These are phyloP conservation scores for Suillus subalutaceus DNA, from an alignment of 768 basidiomycete genomes.

Conservation along the genomic window DNA sequence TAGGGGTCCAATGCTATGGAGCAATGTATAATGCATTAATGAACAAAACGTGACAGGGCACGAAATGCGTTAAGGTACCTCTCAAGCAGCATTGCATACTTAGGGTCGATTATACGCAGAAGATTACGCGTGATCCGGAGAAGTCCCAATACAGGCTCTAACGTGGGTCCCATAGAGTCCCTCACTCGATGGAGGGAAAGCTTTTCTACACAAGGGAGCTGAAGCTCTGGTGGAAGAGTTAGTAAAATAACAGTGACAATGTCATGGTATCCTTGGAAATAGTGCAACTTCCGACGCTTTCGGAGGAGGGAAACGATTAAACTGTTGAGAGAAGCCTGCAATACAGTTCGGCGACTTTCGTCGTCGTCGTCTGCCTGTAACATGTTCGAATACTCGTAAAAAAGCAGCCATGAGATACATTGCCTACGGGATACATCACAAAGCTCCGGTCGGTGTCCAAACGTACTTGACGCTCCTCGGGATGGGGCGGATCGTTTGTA, in stretches of 20 bases:
- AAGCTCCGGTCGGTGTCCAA: constrained; percentile 94
- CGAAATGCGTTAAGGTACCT: constrained; percentile 42
- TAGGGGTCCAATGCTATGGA: constrained; percentile 65
- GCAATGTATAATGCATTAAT: constrained; percentile 10
- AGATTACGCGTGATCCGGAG: constrained; percentile 74
- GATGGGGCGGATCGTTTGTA: constrained; percentile 42
- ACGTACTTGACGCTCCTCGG: constrained; percentile 84
- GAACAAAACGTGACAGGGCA: constrained; percentile 5
- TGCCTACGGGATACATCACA: constrained; percentile 90
- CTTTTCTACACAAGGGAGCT: constrained; percentile 64
- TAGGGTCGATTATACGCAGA: constrained; percentile 68
- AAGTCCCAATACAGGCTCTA: constrained; percentile 85
- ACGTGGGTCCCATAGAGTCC: constrained; percentile 84
- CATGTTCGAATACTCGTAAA: constrained; percentile 19
- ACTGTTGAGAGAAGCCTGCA: constrained; percentile 68
- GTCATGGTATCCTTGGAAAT: constrained; percentile 95
- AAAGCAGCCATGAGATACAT: constrained; percentile 16
- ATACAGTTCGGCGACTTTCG: constrained; percentile 32
- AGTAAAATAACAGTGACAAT: constrained; percentile 84
- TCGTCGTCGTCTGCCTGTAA: constrained; percentile 11
- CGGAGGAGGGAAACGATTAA: constrained; percentile 79
- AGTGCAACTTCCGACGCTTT: constrained; percentile 69
- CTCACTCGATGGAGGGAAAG: constrained; percentile 73
- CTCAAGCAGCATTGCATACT: constrained; percentile 70
- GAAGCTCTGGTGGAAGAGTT: constrained; percentile 65